Percentiles rank a stretch among this genome's conserved stretches.
Conservation (phyloP, 1,284 basidiomycete species). For the Blastosporella zonata region DNA sequence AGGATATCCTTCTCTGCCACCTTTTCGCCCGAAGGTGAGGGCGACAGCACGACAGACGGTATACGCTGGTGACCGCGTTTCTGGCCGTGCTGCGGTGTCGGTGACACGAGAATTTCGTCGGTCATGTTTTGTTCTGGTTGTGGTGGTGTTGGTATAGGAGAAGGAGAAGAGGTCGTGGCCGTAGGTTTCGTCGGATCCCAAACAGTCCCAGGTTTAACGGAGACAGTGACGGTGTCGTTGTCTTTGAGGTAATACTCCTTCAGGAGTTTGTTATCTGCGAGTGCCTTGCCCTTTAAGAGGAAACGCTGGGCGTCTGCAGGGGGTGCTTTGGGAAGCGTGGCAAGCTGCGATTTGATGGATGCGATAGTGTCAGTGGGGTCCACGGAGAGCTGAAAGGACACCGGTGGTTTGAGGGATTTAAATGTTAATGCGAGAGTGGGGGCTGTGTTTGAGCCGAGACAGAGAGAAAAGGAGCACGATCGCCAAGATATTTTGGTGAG, state of each 20-base stretch:
- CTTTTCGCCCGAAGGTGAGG: slow-evolving; percentile 54
- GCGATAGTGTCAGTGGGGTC: slow-evolving; percentile 77
- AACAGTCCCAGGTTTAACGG: slow-evolving; percentile 73
- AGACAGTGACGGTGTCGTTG: slow-evolving; percentile 78
- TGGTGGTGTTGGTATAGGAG: slow-evolving; percentile 6
- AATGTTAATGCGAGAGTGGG: slow-evolving; percentile 66
- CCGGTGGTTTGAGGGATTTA: slow-evolving; percentile 88
- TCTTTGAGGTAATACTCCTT: slow-evolving; percentile 84
- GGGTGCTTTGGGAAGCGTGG: slow-evolving; percentile 60
- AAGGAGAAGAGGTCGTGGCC: slow-evolving; percentile 15
- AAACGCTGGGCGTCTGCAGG: slow-evolving; percentile 77
- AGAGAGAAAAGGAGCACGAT: background rate
- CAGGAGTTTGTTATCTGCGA: slow-evolving; percentile 82
- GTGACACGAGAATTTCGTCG: slow-evolving; percentile 11
- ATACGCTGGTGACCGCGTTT: slow-evolving; percentile 56
- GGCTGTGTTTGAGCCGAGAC: slow-evolving; percentile 32
- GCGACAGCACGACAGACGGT: slow-evolving; percentile 72
- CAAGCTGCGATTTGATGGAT: slow-evolving; percentile 72
- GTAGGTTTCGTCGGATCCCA: slow-evolving; percentile 55
- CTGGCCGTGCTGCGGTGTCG: slow-evolving; percentile 8
- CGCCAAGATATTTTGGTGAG: background rate
- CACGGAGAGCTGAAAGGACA: slow-evolving; percentile 67
- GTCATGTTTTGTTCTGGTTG: background rate
- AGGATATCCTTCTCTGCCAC: slow-evolving; percentile 59
- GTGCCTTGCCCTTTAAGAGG: slow-evolving; percentile 88